Evolutionary conservation across 2,329 filamentous ascomycete genomes (phyloP).

Genomic region (Diaporthe batatas): DNA sequence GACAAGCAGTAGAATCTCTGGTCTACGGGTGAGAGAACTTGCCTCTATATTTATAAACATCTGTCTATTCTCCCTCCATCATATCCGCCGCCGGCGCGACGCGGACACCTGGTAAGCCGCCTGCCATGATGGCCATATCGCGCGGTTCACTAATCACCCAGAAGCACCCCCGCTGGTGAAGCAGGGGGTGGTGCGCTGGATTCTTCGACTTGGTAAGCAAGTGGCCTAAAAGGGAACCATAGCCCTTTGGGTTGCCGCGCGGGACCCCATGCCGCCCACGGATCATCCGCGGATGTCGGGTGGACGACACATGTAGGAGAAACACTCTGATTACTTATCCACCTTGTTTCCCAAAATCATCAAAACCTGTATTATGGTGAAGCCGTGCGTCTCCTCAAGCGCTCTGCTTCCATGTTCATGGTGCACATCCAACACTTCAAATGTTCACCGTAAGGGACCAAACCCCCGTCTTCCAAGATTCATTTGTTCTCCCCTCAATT

Average conservation of each 20-base stretch:
- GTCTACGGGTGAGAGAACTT: no score
- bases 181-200: neutral
- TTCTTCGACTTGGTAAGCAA: neutral
- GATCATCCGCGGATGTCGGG: constrained; percentile 13
- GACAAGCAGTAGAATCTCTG: neutral
- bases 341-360: neutral
- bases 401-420: neutral
- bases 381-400: neutral
- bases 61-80: neutral
- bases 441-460: neutral
- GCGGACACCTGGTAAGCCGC: neutral
- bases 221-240: neutral
- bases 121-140: neutral
- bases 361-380: neutral
- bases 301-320: neutral
- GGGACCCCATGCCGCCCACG: neutral
- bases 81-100: neutral
- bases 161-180: neutral
- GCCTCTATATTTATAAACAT: neutral
- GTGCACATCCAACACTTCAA: neutral
- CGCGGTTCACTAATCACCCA: neutral
- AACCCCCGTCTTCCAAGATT: neutral
- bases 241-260: neutral
- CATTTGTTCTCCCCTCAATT: neutral
- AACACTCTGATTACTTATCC: neutral